Conservation (phyloP, 306 rosid species). For the Vigna hirtella region DNA sequence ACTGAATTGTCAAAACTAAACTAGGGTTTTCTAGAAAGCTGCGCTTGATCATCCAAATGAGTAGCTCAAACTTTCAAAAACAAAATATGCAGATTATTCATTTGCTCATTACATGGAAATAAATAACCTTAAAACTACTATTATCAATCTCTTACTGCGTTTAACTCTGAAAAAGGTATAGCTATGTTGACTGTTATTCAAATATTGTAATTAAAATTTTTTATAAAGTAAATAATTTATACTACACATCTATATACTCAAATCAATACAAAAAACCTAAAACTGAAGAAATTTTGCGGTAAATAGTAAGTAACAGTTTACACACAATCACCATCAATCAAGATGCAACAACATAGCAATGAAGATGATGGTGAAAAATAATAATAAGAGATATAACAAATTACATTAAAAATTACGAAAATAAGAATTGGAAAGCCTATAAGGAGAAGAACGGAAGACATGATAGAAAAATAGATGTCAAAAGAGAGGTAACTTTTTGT, state of each 20-base stretch:
- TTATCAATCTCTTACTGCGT: neutral
- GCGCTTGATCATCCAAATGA: conserved; percentile 1
- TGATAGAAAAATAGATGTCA: neutral
- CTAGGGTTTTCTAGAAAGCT: neutral
- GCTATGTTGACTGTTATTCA: neutral
- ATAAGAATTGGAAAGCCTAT: too few species aligned
- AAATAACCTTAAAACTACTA: neutral
- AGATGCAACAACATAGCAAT: neutral
- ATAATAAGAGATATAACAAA: too few species aligned
- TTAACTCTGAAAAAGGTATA: neutral
- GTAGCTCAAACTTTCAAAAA: neutral
- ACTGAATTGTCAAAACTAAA: neutral
- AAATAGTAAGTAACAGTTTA: neutral
- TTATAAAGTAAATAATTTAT: neutral
- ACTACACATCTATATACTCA: neutral
- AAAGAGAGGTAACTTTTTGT: neutral
- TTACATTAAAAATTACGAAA: too few species aligned
- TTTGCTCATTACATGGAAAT: neutral
- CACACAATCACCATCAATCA: neutral
- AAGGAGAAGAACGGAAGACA: too few species aligned
- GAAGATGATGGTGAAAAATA: neutral
- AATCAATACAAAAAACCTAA: neutral
- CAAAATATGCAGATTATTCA: neutral
- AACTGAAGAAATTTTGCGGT: neutral
- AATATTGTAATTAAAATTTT: neutral